Evolutionary conservation across 495 filamentous ascomycete species (phyloP).

Genomic region (Penicillium bovifimosum): DNA sequence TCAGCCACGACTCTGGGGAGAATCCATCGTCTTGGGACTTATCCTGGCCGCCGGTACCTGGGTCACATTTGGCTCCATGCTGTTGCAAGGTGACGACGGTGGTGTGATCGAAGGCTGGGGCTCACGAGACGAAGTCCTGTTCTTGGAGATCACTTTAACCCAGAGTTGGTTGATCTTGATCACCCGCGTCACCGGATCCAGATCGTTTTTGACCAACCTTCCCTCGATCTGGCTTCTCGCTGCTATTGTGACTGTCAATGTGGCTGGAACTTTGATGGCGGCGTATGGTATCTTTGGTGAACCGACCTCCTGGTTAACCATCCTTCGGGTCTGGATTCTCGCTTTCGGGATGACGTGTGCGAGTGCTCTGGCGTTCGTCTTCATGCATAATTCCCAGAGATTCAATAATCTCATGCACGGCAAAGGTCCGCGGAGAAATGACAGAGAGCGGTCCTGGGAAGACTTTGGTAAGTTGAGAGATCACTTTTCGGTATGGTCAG

Average conservation of each 20-base stretch:
- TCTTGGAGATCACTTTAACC: constrained; percentile 84
- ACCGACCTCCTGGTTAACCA: constrained; percentile 66
- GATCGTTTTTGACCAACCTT: constrained; percentile 73
- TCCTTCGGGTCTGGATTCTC: constrained; percentile 85
- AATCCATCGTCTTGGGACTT: constrained; percentile 75
- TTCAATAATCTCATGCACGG: constrained; percentile 94
- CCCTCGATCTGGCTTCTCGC: constrained; percentile 76
- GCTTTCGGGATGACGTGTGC: constrained; percentile 70
- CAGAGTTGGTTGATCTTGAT: constrained; percentile 98
- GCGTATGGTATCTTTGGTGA: constrained; percentile 70
- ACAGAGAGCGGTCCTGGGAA: constrained; percentile 71
- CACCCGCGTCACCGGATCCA: constrained; percentile 68
- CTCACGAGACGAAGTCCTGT: constrained; percentile 73
- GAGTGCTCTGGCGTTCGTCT: constrained; percentile 68
- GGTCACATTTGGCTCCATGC: constrained; percentile 77
- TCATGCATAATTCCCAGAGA: constrained; percentile 65
- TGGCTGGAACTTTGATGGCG: constrained; percentile 77
- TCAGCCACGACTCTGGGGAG: constrained; percentile 85
- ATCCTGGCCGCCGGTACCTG: constrained; percentile 78
- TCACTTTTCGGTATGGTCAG: too few relatives aligned
- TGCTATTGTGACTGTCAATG: constrained; percentile 74
- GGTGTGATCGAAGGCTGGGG: constrained; percentile 87
- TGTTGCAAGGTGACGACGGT: constrained; percentile 56
- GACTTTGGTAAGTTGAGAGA: constrained; percentile 68
- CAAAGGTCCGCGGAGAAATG: constrained; percentile 67